A percentile compares a stretch with the other conserved stretches of the same genome.
phyloP scores from a whole-genome alignment of 305 asterid species.

The Rubia tinctorum region DNA sequence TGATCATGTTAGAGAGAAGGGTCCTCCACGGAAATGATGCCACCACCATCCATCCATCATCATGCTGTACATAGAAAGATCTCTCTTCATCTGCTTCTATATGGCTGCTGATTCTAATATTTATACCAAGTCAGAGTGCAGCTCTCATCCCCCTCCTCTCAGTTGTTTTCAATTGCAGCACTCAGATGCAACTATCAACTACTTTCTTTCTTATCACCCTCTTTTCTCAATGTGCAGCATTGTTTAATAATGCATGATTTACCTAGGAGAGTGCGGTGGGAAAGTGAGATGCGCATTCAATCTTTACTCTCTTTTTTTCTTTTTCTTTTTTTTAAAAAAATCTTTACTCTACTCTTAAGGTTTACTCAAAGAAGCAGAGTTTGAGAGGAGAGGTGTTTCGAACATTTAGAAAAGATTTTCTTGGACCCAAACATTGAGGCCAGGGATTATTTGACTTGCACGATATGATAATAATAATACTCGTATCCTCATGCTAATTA shows the following conservation, averaged over 20 bases:
- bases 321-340: no score
- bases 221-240: neutral
- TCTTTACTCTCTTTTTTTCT: no score
- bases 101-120: slow-evolving; percentile 26
- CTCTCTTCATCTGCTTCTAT: slow-evolving; percentile 32
- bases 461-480: neutral
- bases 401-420: neutral
- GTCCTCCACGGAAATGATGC: slow-evolving; percentile 11
- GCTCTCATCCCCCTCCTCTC: slow-evolving; percentile 25
- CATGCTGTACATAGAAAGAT: slow-evolving; percentile 47
- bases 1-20: slow-evolving; percentile 9
- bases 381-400: neutral
- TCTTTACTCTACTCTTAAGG: no score
- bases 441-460: neutral
- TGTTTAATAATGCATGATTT: neutral
- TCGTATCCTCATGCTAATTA: no score
- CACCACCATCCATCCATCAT: slow-evolving; percentile 24
- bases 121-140: slow-evolving; percentile 21
- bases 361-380: neutral
- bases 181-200: slow-evolving; percentile 17
- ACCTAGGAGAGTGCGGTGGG: neutral
- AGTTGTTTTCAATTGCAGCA: slow-evolving; percentile 37
- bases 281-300: neutral
- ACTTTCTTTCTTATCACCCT: neutral
- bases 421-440: neutral